Base-by-base conservation (phyloP, 305 asterid species). In the Solanum hybrid region DNA sequence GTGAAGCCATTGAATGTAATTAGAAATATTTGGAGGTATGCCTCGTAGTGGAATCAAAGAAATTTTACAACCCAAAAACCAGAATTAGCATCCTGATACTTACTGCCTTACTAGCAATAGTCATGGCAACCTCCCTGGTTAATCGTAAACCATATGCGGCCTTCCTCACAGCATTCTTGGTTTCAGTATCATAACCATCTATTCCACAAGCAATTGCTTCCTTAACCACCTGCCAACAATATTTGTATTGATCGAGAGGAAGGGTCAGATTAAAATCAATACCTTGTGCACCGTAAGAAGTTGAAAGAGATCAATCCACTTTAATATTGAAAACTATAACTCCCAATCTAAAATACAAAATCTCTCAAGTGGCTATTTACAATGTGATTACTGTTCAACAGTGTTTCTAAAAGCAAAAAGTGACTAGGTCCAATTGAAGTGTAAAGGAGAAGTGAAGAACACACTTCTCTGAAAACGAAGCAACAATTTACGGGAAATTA, bases 71-170 rank as follows among this genome's bases (percentile, higher is more conserved):
- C 78, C 90, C 37, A 69, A 86, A 86, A 87, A 76, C 31, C 6
- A 83, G 84, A 89, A 42, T 89, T 61, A 22, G 33, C 76, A 87
- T 74, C 81, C 42, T 77, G 91, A 84, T 82, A 96, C 99, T 95
- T 94, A 97, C 99, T 33, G 98, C 98, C 93, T 97, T 96, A 91
- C 98, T 90, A 89, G 96, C 98, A 91, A 97, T 95, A 89, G 97
- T 94, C 92, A 97, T 93, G 39, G 98, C 99, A 92, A 94, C 95
- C 86, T 95, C 99, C 93, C 99, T 96, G 35, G 95, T 96, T 94
- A 98, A 93, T 86, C 98, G 98, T 92, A 98, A 90, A 89, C 99
- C 98, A 91, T 94, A 96, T 18, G 99, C 99, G 91, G 98, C 96
- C 91, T 98, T 98, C 92, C 96, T 92, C 92, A 98, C 98, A 51